Evolutionary conservation across 176 grass and related monocot genomes (phyloP), one percentile per base, ranked within the genome.

Genomic region (Avena atlantica): DNA sequence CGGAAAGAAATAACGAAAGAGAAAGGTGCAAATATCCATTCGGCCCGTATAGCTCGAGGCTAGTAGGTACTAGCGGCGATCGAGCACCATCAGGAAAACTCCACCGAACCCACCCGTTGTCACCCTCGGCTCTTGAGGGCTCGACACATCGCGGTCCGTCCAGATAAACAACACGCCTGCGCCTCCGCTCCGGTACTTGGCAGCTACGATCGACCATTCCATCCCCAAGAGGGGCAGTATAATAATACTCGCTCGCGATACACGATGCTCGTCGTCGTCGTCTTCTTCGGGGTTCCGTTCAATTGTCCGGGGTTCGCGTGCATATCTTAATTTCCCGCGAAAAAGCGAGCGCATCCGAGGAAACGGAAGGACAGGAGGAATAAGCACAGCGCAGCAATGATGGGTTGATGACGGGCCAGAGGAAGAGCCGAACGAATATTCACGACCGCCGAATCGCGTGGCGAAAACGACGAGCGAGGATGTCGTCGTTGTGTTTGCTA

Each of bases 331-430:
- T 72, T 76, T 79, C 21, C 14, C 0, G 17, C 57, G 85, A 91
- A 87, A 87, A 87, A 87, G 89, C 80, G 80, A 44, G 59, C 61
- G 62, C 84, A 31, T 3, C 78, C 78, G 73, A 82, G 55, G 84
- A 73, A 80, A 52, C 25, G 8, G 47, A 49, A 73, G 42, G 40
- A 40, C 42, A 24, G 15, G 70, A 86, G 62, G 36, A 89, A 88
- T 56, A 66, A 74, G 81, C 87, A 1, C 6, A 37, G 17, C 6
- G 11, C 31, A 23, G 17, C 19, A 86, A 76, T 79, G 50, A 63
- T 74, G 50, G 56, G 74, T 3, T 29, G 15, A 55, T 16, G 47
- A 52, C 72, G 72, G 86, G 82, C 76, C 82, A 82, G 78, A 78
- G 29, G 37, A 60, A 12, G 25, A 51, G 51, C 52, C 49, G 25